Base-by-base conservation (phyloP, 2,329 filamentous ascomycete genomes). In the Keithomyces neogunnii region DNA sequence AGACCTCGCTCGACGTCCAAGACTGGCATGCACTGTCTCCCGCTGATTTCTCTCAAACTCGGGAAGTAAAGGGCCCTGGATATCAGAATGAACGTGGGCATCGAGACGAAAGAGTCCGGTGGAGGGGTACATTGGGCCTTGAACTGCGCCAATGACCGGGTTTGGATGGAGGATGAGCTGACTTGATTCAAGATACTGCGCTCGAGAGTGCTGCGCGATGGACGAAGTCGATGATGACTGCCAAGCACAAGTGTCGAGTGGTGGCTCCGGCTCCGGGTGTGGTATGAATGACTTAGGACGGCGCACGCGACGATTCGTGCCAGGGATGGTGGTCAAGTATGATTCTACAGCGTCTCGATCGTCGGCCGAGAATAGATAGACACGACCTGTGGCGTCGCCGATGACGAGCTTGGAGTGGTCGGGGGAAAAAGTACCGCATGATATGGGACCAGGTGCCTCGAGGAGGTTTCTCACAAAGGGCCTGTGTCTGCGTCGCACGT, bases 321-420 rank as follows among this genome's bases (percentile, higher is more conserved):
- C 63, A 0, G 69, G 68, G 2, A 77, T 47, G 1, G 62, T 66
- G 8, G 69, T 57, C 45, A 71, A 69, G 26, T 68, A 60, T 1
- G 62, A 56, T 8, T 63, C 58, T 0, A 63, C 60, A 28, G 66
- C 66, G 33, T 73, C 68, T 9, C 72, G 69, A 19, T 75, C 68
- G 51, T 80, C 71, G 3, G 76, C 60, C 0, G 74, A 75, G 2
- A 84, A 60, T 1, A 84, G 58, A 53, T 78, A 82, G 0, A 85
- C 71, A 5, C 79, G 75, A 0, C 82, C 82, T 3, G 76, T 82
- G 0, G 78, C 79, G 59, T 85, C 82, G 19, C 82, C 82, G 9
- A 85, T 66, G 1, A 78, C 70, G 1, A 85, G 69, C 55, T 73
- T 76, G 1, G 75, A 72, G 35, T 68, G 70, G 57, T 84, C 76